Evolutionary conservation across 768 basidiomycete species (phyloP).

Genomic region (Boletus tylopilopsis): DNA sequence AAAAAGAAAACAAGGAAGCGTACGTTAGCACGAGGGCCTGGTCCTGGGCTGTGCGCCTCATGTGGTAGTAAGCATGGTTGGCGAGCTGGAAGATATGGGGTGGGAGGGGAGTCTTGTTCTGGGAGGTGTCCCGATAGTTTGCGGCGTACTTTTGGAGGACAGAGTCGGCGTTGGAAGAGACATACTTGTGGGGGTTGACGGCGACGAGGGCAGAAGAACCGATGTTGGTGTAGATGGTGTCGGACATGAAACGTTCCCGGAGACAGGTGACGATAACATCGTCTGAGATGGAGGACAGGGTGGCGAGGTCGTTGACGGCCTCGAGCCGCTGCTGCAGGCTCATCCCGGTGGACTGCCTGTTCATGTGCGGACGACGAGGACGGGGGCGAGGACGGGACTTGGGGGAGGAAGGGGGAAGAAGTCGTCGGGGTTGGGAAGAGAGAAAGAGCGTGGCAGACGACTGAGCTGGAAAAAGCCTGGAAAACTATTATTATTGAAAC

Average conservation of each 20-base stretch:
- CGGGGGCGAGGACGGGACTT: background rate
- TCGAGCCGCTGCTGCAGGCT: slow-evolving; percentile 67
- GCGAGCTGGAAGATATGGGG: slow-evolving; percentile 94
- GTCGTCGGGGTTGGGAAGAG: slow-evolving; percentile 6
- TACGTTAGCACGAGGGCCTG: slow-evolving; percentile 86
- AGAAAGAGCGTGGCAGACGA: slow-evolving; percentile 19
- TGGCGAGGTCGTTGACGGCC: slow-evolving; percentile 64
- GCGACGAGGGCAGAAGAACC: slow-evolving; percentile 75
- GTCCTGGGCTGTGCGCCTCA: slow-evolving; percentile 91
- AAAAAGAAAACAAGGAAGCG: slow-evolving; percentile 23
- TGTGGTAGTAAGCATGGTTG: slow-evolving; percentile 92
- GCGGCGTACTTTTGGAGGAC: slow-evolving; percentile 81
- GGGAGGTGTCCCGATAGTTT: slow-evolving; percentile 74
- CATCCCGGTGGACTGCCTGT: slow-evolving; percentile 44
- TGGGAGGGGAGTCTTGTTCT: slow-evolving; percentile 54
- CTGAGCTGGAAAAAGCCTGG: slow-evolving; percentile 12
- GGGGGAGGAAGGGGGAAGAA: background rate
- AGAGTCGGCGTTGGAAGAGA: slow-evolving; percentile 79
- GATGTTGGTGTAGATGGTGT: slow-evolving; percentile 74
- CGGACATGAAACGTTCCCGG: slow-evolving; percentile 82
- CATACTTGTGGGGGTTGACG: slow-evolving; percentile 91
- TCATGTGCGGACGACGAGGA: slow-evolving; percentile 22
- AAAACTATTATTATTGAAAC: slow-evolving; percentile 22
- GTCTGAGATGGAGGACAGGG: slow-evolving; percentile 67
- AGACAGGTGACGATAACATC: slow-evolving; percentile 82